Evolutionary conservation across 1,284 basidiomycete species (phyloP).

Genomic region (Rhodotorula sp.): DNA sequence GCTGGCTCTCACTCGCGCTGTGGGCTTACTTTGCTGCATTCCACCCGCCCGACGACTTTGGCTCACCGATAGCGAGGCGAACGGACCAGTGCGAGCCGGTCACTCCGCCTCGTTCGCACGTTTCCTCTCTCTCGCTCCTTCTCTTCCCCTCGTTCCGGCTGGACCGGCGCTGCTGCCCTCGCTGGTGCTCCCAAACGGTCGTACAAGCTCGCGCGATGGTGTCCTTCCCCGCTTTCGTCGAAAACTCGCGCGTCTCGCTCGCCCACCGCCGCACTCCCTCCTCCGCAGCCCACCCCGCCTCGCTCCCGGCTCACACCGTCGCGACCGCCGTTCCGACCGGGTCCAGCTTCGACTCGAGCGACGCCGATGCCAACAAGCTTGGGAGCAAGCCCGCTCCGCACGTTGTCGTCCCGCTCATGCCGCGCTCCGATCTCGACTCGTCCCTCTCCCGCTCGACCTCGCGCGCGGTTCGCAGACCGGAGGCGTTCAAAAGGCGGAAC

Average conservation of each 20-base stretch:
- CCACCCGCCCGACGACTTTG: neutral
- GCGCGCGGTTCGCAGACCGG: neutral
- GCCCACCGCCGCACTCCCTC: neutral
- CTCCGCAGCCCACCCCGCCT: neutral
- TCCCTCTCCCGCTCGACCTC: neutral
- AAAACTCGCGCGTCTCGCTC: neutral
- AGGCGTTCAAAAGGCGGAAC: slow-evolving; percentile 52
- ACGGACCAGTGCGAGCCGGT: too few relatives aligned
- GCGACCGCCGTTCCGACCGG: neutral
- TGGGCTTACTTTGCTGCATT: neutral
- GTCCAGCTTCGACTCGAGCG: too few relatives aligned
- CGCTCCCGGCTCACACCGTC: neutral
- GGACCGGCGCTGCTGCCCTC: neutral
- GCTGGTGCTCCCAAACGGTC: neutral
- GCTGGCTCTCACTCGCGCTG: too few relatives aligned
- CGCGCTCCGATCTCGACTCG: neutral
- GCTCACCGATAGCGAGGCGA: neutral
- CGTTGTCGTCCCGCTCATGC: slow-evolving; percentile 3
- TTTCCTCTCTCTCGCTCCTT: neutral
- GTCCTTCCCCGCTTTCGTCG: neutral
- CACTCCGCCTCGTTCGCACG: neutral
- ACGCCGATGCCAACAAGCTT: too few relatives aligned
- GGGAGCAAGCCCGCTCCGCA: neutral
- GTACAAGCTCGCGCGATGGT: neutral
- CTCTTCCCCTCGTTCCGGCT: neutral